Conservation (phyloP, 208 protist species). For the Porcisia hertigi region DNA sequence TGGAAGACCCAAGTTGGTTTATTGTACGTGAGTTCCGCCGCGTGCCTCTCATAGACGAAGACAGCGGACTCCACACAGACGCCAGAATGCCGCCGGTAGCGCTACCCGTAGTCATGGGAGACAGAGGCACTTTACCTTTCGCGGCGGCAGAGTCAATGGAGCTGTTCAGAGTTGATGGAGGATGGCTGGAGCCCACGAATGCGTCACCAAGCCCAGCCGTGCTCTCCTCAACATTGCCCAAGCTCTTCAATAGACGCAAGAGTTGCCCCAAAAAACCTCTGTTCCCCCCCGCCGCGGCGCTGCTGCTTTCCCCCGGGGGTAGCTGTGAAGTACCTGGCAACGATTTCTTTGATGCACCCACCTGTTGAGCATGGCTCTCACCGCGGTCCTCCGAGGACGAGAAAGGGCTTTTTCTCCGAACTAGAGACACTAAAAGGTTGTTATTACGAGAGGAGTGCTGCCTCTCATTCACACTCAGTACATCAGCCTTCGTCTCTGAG, state of each 20-base stretch:
- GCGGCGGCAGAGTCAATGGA: background rate
- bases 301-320: background rate
- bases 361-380: background rate
- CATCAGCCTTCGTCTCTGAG: background rate
- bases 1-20: background rate
- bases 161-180: background rate
- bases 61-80: constrained; percentile 15
- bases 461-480: too few species aligned
- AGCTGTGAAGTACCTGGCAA: background rate
- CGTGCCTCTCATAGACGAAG: background rate
- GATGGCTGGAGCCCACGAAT: background rate
- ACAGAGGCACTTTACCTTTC: background rate
- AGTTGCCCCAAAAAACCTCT: constrained; percentile 21
- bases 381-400: background rate
- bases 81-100: constrained; percentile 5
- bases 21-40: background rate
- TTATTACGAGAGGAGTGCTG: background rate
- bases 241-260: constrained; percentile 10
- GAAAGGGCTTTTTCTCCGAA: background rate
- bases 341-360: constrained; percentile 3
- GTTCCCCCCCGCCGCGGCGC: background rate
- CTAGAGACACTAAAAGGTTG: background rate
- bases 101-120: background rate
- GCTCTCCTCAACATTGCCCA: constrained; percentile 2
- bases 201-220: background rate